A percentile compares a stretch with the other conserved stretches of the same genome.
Evolutionary conservation across 352 stramenopile species (phyloP).

Genomic region (Phytopythium mirpurense): DNA sequence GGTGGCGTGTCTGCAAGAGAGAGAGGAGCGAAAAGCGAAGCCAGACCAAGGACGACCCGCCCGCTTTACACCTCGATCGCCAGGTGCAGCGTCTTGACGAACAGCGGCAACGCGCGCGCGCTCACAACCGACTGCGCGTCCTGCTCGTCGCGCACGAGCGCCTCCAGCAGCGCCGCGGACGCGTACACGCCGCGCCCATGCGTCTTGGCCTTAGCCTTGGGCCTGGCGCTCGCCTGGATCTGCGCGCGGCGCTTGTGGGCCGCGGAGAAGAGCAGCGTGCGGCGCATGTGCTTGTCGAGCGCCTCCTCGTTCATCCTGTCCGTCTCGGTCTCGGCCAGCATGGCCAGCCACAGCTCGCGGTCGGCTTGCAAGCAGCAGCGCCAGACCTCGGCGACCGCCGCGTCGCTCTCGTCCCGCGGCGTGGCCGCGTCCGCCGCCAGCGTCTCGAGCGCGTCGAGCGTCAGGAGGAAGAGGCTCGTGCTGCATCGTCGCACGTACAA

Average conservation of each 20-base stretch:
- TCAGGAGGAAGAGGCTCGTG: slow-evolving; percentile 65
- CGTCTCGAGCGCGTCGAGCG: slow-evolving; percentile 61
- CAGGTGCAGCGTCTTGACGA: slow-evolving; percentile 73
- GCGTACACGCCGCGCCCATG: slow-evolving; percentile 29
- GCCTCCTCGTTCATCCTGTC: slow-evolving; percentile 63
- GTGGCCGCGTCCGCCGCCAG: slow-evolving; percentile 23
- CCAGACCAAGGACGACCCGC: no score
- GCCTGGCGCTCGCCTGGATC: slow-evolving; percentile 10
- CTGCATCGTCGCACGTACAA: no score
- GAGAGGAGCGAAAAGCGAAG: no score
- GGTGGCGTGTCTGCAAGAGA: background rate
- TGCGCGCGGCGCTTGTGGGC: slow-evolving; percentile 36
- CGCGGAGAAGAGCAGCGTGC: slow-evolving; percentile 60
- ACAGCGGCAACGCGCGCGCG: slow-evolving; percentile 45
- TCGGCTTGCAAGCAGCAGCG: slow-evolving; percentile 51
- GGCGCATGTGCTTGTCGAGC: slow-evolving; percentile 56
- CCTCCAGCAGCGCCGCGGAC: slow-evolving; percentile 53
- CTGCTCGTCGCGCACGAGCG: slow-evolving; percentile 50
- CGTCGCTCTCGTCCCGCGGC: slow-evolving; percentile 28
- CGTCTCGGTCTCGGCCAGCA: slow-evolving; percentile 45
- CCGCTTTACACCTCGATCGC: slow-evolving; percentile 36
- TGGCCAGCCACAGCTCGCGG: slow-evolving; percentile 42
- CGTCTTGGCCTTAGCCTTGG: slow-evolving; percentile 6
- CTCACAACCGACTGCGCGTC: slow-evolving; percentile 42
- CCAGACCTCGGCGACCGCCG: slow-evolving; percentile 44